phyloP scores from a whole-genome alignment of 1,139 yeast species.

The Oligophagozyma castellii region DNA sequence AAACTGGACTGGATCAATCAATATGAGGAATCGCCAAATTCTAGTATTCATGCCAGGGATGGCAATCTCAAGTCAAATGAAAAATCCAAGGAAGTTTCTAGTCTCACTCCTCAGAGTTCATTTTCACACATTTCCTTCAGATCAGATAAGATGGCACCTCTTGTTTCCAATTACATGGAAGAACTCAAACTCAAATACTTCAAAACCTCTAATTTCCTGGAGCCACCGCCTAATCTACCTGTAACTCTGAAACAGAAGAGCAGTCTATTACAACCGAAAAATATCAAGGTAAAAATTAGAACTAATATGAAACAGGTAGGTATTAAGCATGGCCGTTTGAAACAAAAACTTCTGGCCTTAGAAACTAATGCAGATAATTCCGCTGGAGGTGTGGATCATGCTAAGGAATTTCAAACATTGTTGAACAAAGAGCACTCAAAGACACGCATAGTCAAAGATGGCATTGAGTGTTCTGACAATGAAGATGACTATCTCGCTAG shows the following conservation, averaged over 20 bases:
- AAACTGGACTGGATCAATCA: too few relatives aligned
- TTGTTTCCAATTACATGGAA: constrained; percentile 24
- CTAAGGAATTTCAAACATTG: constrained; percentile 22
- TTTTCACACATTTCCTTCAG: constrained; percentile 6
- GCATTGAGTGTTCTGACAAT: constrained; percentile 6
- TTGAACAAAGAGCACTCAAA: constrained; percentile 10
- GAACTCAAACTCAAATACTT: constrained; percentile 21
- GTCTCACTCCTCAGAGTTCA: neutral
- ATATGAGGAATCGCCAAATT: too few relatives aligned
- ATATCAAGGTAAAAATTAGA: constrained; percentile 23
- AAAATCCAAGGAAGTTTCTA: too few relatives aligned
- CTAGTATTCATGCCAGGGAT: too few relatives aligned
- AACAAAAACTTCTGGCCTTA: constrained; percentile 22
- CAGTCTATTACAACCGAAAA: constrained; percentile 22
- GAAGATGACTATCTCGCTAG: constrained; percentile 16
- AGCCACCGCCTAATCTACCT: constrained; percentile 25
- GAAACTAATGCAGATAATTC: constrained; percentile 16
- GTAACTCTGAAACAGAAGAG: constrained; percentile 21
- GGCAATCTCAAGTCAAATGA: too few relatives aligned
- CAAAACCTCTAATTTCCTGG: constrained; percentile 22
- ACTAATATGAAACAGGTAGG: constrained; percentile 25
- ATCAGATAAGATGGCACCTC: constrained; percentile 15
- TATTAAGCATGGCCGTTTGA: constrained; percentile 25
- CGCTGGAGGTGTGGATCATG: constrained; percentile 17
- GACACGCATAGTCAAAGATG: constrained; percentile 5